These are phyloP conservation scores for Biscogniauxia sp. DNA, from an alignment of 2,329 filamentous ascomycete species.

Conservation along the genomic window DNA sequence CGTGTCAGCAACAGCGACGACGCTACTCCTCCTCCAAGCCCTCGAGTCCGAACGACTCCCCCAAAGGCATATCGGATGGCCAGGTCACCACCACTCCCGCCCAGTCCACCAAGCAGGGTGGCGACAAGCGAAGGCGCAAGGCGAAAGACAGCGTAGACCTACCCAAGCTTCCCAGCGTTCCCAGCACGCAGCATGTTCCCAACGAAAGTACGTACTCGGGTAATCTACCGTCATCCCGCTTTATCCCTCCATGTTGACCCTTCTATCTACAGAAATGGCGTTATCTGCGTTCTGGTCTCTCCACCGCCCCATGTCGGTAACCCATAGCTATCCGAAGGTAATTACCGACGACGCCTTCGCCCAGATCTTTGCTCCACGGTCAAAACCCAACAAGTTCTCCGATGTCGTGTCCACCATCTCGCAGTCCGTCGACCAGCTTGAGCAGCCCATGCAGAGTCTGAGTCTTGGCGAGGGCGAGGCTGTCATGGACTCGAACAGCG, in stretches of 20 bases:
- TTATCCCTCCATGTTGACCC: slow-evolving; percentile 13
- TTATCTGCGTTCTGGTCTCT: slow-evolving; percentile 94
- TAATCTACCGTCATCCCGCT: neutral
- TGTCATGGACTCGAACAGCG: slow-evolving; percentile 39
- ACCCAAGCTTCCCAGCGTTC: slow-evolving; percentile 67
- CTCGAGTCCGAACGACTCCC: slow-evolving; percentile 57
- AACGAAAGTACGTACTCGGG: slow-evolving; percentile 54
- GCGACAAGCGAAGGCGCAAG: slow-evolving; percentile 59
- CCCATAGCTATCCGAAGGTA: slow-evolving; percentile 71
- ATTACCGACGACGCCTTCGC: slow-evolving; percentile 75
- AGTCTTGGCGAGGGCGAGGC: slow-evolving; percentile 37
- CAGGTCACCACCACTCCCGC: slow-evolving; percentile 48
- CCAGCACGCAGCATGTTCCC: slow-evolving; percentile 70
- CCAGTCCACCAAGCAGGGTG: slow-evolving; percentile 43
- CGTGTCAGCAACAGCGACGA: slow-evolving; percentile 44
- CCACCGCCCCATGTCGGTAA: slow-evolving; percentile 89
- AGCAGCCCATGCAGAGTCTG: slow-evolving; percentile 55
- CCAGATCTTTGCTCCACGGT: slow-evolving; percentile 70
- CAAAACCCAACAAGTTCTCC: slow-evolving; percentile 49
- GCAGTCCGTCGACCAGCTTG: slow-evolving; percentile 57
- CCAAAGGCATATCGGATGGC: slow-evolving; percentile 48
- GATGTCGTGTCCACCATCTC: slow-evolving; percentile 68
- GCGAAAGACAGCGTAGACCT: slow-evolving; percentile 50
- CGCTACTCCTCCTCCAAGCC: slow-evolving; percentile 62
- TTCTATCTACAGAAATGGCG: slow-evolving; percentile 64